Conservation (phyloP, 371 early-diverging fungal species). For the Ecytonucleospora hepatopenaei region DNA sequence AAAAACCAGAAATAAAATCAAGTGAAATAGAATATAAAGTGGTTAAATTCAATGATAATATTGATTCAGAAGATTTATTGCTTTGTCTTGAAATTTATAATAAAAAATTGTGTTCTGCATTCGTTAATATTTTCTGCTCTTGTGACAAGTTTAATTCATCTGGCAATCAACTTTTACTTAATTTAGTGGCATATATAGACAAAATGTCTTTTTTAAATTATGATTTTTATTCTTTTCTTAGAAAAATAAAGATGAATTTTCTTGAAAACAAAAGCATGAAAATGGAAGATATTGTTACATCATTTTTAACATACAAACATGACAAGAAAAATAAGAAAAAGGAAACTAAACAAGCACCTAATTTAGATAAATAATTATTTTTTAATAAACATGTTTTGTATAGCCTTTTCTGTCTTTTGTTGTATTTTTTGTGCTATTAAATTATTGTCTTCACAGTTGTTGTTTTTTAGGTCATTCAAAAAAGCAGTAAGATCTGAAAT, state of each 20-base stretch:
- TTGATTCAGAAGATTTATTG: background rate
- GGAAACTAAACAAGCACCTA: too few relatives aligned
- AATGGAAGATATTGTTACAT: background rate
- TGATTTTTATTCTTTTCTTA: background rate
- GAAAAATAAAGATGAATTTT: background rate
- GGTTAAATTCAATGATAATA: background rate
- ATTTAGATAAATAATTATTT: too few relatives aligned
- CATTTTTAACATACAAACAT: background rate
- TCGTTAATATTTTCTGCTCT: conserved; percentile 31
- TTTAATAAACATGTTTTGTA: too few relatives aligned
- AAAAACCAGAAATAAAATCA: background rate
- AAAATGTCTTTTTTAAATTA: background rate
- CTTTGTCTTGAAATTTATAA: conserved; percentile 22
- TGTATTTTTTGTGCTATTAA: too few relatives aligned
- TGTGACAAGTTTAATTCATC: conserved; percentile 22
- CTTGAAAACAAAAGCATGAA: background rate
- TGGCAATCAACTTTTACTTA: conserved; percentile 36
- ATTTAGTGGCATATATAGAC: conserved; percentile 24
- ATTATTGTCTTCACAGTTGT: too few relatives aligned
- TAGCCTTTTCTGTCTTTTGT: too few relatives aligned
- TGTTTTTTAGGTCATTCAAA: too few relatives aligned
- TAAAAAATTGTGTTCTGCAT: conserved; percentile 18
- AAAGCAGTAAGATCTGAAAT: too few relatives aligned
- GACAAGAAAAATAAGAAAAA: background rate
- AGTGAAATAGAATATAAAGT: background rate